These are phyloP conservation scores for Truncatella angustata DNA, from an alignment of 2,329 filamentous ascomycete species.

Conservation along the genomic window DNA sequence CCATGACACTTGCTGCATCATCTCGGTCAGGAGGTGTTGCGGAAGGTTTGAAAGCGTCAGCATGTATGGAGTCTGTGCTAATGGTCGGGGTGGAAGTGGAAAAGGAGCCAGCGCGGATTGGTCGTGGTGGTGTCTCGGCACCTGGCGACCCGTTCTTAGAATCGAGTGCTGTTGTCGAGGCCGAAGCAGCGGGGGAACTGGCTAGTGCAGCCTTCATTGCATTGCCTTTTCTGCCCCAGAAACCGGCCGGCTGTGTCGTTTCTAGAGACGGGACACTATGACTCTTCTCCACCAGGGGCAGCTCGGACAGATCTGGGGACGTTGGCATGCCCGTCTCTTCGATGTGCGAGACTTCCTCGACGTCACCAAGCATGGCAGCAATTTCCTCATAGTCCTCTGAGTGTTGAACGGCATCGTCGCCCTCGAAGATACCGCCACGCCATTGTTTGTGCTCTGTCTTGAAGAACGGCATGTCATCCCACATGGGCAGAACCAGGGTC, in stretches of 20 bases:
- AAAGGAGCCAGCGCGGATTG: constrained; percentile 61
- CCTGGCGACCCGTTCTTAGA: constrained; percentile 38
- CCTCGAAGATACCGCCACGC: constrained; percentile 79
- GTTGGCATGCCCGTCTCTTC: constrained; percentile 37
- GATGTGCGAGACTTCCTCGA: constrained; percentile 43
- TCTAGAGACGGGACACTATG: constrained; percentile 48
- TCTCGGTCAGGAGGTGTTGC: constrained; percentile 55
- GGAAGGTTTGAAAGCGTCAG: constrained; percentile 60
- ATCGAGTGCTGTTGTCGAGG: constrained; percentile 49
- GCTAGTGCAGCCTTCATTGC: constrained; percentile 32
- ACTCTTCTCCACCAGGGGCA: constrained; percentile 55
- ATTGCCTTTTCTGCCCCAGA: constrained; percentile 50
- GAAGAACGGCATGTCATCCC: constrained; percentile 93
- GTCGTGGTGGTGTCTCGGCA: constrained; percentile 47
- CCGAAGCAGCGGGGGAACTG: constrained; percentile 29
- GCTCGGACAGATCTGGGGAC: constrained; percentile 31
- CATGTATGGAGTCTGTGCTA: constrained; percentile 64
- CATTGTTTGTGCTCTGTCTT: constrained; percentile 74
- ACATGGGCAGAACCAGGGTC: constrained; percentile 87
- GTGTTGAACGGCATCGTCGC: constrained; percentile 46
- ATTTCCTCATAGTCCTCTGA: constrained; percentile 35
- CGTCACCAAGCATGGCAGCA: constrained; percentile 43
- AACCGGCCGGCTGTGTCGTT: constrained; percentile 34
- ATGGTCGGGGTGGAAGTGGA: constrained; percentile 64
- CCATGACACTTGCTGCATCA: constrained; percentile 65